A percentile compares a stretch with the other conserved stretches of the same genome.
These are phyloP conservation scores for Penicillium sp. DNA, from an alignment of 2,329 filamentous ascomycete genomes.

Conservation along the genomic window DNA sequence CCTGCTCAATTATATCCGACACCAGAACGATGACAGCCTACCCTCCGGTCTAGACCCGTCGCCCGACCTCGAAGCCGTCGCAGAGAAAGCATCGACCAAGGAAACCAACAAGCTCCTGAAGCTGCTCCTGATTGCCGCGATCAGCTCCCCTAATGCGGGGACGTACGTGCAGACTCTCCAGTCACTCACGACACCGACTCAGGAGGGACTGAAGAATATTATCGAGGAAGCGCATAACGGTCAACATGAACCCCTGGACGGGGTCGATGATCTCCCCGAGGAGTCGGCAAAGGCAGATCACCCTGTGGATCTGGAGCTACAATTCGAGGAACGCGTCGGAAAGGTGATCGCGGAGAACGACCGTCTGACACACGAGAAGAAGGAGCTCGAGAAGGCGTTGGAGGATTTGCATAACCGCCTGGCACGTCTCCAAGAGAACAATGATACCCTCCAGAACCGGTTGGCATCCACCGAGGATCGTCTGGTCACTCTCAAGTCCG, in stretches of 20 bases:
- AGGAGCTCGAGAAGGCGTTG: conserved; percentile 51
- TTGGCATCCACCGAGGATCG: conserved; percentile 53
- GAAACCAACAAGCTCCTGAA: conserved; percentile 61
- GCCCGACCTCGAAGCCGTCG: conserved; percentile 53
- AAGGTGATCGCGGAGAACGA: conserved; percentile 61
- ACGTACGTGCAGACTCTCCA: conserved; percentile 58
- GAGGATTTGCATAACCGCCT: conserved; percentile 62
- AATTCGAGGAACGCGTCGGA: conserved; percentile 53
- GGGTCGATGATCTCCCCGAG: conserved; percentile 43
- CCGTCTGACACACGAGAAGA: conserved; percentile 57
- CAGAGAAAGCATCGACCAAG: conserved; percentile 47
- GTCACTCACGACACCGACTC: conserved; percentile 47
- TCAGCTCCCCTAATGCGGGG: conserved; percentile 60
- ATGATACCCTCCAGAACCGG: conserved; percentile 50
- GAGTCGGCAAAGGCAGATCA: conserved; percentile 39
- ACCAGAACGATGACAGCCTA: conserved; percentile 49
- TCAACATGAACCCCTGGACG: conserved; percentile 42
- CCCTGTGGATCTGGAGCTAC: conserved; percentile 49
- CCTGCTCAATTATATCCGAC: conserved; percentile 49
- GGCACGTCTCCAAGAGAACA: conserved; percentile 59
- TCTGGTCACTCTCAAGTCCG: conserved; percentile 57
- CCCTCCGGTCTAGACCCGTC: conserved; percentile 47
- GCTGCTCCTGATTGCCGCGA: conserved; percentile 65
- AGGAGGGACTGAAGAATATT: conserved; percentile 52
- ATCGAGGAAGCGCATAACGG: conserved; percentile 52